A percentile compares a stretch with the other conserved stretches of the same genome.
These are phyloP conservation scores for Fraxinus latifolia DNA, from an alignment of 305 asterid genomes.

Conservation along the genomic window DNA sequence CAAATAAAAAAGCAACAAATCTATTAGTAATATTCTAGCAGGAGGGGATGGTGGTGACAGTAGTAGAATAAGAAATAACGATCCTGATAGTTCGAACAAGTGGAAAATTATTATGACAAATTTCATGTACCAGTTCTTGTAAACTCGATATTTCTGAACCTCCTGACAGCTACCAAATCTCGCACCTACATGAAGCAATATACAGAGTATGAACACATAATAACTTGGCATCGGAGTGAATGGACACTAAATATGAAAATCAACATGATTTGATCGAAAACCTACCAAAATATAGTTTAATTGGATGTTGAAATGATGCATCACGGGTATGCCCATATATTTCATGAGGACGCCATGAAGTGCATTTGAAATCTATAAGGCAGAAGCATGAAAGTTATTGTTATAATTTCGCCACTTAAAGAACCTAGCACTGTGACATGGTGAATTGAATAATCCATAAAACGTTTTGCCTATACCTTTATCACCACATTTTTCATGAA, in stretches of 20 bases:
- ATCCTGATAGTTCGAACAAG: conserved; percentile 19
- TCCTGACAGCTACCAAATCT: conserved; percentile 76
- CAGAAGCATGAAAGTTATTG: conserved; percentile 11
- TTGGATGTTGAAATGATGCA: conserved; percentile 90
- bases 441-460: conserved; percentile 22
- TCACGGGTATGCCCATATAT: conserved; percentile 69
- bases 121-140: conserved; percentile 54
- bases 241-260: neutral
- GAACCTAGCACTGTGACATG: conserved; percentile 9
- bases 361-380: conserved; percentile 67
- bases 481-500: conserved; percentile 86
- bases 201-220: conserved; percentile 17
- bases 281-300: conserved; percentile 84
- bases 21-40: neutral
- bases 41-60: neutral
- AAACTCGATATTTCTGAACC: conserved; percentile 64
- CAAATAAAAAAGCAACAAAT: neutral
- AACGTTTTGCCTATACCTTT: conserved; percentile 54
- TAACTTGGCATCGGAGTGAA: neutral
- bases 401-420: conserved; percentile 13
- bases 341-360: conserved; percentile 68
- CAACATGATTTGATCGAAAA: conserved; percentile 13
- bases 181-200: conserved; percentile 55
- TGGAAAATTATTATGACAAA: conserved; percentile 6
- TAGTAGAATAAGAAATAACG: conserved; percentile 10